phyloP scores from a whole-genome alignment of 371 early-diverging fungal genomes.

The Enterocytospora artemiae region DNA sequence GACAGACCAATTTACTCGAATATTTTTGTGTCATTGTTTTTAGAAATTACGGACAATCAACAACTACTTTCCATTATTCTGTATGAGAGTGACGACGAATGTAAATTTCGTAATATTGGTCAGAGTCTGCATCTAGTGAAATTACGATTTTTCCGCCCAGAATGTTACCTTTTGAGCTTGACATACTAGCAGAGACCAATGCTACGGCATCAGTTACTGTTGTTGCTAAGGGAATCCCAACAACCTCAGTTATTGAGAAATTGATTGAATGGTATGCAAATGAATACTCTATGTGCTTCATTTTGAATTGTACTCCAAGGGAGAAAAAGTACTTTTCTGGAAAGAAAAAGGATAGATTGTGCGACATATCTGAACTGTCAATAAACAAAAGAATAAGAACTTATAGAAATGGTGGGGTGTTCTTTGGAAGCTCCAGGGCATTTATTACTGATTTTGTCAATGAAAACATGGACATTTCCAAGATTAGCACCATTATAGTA shows the following conservation, averaged over 20 bases:
- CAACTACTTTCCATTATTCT: too few relatives aligned
- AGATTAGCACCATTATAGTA: constrained; percentile 73
- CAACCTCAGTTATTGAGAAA: constrained; percentile 63
- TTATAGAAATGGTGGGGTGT: constrained; percentile 66
- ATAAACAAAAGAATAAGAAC: constrained; percentile 11
- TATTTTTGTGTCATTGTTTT: too few relatives aligned
- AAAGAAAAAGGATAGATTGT: constrained; percentile 59
- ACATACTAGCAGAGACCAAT: constrained; percentile 30
- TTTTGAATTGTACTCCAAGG: constrained; percentile 64
- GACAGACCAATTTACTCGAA: too few relatives aligned
- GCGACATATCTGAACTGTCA: constrained; percentile 3
- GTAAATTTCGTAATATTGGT: background rate
- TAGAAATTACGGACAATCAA: too few relatives aligned
- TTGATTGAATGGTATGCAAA: constrained; percentile 65
- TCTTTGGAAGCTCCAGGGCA: constrained; percentile 73
- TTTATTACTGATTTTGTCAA: constrained; percentile 81
- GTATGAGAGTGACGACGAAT: too few relatives aligned
- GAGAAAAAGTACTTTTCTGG: constrained; percentile 62
- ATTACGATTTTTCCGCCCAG: constrained; percentile 1
- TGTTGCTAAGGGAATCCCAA: constrained; percentile 68
- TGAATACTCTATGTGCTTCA: constrained; percentile 65
- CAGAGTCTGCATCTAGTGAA: background rate
- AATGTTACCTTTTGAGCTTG: constrained; percentile 44
- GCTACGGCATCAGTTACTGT: constrained; percentile 60
- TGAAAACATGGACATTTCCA: constrained; percentile 64